phyloP scores from a whole-genome alignment of 2,329 filamentous ascomycete species.

The Xylaria digitata region DNA sequence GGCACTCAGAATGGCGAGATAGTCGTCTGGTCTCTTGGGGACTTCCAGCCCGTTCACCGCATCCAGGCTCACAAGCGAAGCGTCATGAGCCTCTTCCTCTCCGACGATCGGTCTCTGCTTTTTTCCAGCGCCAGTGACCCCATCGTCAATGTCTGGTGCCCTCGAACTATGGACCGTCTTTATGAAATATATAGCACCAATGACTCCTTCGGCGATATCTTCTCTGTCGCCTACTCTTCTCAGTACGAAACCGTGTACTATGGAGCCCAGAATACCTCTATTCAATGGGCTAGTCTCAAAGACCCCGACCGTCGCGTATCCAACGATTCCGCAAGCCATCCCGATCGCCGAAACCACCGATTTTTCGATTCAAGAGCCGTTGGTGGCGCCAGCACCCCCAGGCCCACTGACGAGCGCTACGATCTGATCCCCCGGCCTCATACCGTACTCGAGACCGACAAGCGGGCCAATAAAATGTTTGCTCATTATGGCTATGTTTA shows the following conservation, averaged over 20 bases:
- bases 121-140: conserved; percentile 95
- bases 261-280: conserved; percentile 92
- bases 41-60: conserved; percentile 81
- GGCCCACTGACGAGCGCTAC: conserved; percentile 72
- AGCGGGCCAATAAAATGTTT: conserved; percentile 84
- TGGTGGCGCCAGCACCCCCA: conserved; percentile 81
- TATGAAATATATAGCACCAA: conserved; percentile 94
- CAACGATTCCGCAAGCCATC: conserved; percentile 75
- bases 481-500: conserved; percentile 97
- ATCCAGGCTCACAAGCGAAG: conserved; percentile 93
- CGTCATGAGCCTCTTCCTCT: conserved; percentile 86
- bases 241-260: conserved; percentile 86
- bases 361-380: conserved; percentile 95
- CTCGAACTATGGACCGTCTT: conserved; percentile 77
- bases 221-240: conserved; percentile 90
- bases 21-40: conserved; percentile 87
- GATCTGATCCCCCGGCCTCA: conserved; percentile 63
- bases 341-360: conserved; percentile 80
- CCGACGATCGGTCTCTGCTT: conserved; percentile 77
- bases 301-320: conserved; percentile 69
- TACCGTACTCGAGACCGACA: conserved; percentile 80
- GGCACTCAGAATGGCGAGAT: conserved; percentile 96
- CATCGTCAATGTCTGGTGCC: conserved; percentile 93
- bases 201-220: conserved; percentile 92
- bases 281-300: conserved; percentile 88